phyloP scores from a whole-genome alignment of 306 rosid species.

The Fragaria iinumae region DNA sequence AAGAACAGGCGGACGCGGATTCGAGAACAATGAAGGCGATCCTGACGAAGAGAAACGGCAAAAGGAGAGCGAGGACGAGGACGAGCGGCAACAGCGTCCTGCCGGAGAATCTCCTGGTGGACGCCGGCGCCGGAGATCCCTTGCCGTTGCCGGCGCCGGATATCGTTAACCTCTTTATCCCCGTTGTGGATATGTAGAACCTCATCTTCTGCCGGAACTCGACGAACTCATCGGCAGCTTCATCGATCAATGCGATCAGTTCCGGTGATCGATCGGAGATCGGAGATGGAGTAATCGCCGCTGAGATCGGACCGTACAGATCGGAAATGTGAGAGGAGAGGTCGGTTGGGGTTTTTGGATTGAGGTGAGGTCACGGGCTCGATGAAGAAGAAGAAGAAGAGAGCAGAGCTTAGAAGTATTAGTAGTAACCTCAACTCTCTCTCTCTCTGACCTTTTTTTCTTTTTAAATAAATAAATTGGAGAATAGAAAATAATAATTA shows the following conservation, averaged over 20 bases:
- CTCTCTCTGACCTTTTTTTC: not conserved
- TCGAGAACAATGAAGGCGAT: conserved; percentile 71
- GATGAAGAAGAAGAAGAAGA: not conserved
- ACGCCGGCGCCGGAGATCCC: conserved; percentile 33
- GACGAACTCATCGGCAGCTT: not conserved
- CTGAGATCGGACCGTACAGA: not conserved
- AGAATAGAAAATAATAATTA: not conserved
- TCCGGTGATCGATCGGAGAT: conserved; percentile 4
- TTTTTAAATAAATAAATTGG: not conserved
- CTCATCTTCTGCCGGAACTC: conserved; percentile 43
- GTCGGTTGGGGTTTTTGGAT: not conserved
- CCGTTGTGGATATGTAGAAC: conserved; percentile 75
- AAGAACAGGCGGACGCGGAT: conserved; percentile 68
- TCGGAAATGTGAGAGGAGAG: not conserved
- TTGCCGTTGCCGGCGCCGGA: conserved; percentile 50
- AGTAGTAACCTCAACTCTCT: not conserved
- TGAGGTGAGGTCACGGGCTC: conserved; percentile 5
- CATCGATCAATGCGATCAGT: conserved; percentile 23
- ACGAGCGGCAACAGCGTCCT: conserved; percentile 53
- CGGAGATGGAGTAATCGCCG: not conserved
- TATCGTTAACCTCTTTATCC: conserved; percentile 64
- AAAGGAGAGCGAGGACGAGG: conserved; percentile 49
- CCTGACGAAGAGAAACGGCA: conserved; percentile 71
- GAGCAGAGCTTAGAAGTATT: not conserved
- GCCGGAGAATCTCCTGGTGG: conserved; percentile 53